Conservation (phyloP, 495 filamentous ascomycete genomes). For the Penicillium mononematosum region DNA sequence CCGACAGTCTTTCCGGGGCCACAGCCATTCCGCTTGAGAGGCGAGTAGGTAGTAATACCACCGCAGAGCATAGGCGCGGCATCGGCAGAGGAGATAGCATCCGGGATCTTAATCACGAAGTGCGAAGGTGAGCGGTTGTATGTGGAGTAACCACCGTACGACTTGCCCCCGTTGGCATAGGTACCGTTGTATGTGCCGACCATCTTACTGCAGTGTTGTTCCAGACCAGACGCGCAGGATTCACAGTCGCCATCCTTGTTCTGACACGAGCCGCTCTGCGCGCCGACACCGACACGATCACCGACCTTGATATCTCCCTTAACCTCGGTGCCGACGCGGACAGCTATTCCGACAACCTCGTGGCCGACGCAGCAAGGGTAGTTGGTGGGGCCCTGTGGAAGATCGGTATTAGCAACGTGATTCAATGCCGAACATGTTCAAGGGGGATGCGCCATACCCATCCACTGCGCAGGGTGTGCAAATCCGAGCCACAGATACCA, state of each 20-base stretch:
- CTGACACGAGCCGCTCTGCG: conserved; percentile 72
- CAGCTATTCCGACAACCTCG: conserved; percentile 77
- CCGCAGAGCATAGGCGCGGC: conserved; percentile 87
- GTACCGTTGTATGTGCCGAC: conserved; percentile 48
- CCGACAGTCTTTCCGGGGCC: conserved; percentile 83
- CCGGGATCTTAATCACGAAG: conserved; percentile 81
- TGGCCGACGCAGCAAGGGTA: conserved; percentile 83
- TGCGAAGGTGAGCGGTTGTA: conserved; percentile 70
- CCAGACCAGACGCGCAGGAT: conserved; percentile 59
- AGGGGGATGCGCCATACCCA: conserved; percentile 49
- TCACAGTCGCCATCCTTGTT: conserved; percentile 58
- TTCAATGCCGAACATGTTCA: not conserved
- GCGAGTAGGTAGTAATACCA: conserved; percentile 75
- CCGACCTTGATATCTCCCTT: conserved; percentile 65
- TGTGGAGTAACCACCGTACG: conserved; percentile 67
- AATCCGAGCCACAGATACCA: conserved; percentile 52
- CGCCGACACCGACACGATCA: conserved; percentile 85
- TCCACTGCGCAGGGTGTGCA: conserved; percentile 72
- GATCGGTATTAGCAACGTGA: not conserved
- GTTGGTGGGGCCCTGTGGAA: conserved; percentile 44
- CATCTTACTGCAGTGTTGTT: conserved; percentile 64
- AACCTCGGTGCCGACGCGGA: conserved; percentile 69
- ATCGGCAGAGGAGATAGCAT: conserved; percentile 51
- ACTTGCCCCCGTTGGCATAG: conserved; percentile 56
- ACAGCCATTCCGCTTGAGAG: conserved; percentile 67